These are phyloP conservation scores for Phytophthora fragariae DNA, from an alignment of 352 stramenopile genomes.

Conservation along the genomic window DNA sequence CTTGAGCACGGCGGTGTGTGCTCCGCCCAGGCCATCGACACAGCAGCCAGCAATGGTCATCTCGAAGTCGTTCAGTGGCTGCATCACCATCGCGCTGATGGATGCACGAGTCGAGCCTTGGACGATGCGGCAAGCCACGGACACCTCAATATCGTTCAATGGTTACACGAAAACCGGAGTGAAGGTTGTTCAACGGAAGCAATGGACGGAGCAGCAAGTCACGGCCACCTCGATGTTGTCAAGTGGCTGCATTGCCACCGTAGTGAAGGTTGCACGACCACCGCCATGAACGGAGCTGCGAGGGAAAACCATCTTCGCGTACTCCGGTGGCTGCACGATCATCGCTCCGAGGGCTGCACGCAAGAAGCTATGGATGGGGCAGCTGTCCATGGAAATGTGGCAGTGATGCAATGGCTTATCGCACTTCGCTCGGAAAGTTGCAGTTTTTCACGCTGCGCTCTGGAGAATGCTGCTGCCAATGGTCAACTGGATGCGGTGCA, in stretches of 20 bases:
- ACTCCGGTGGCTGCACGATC: constrained; percentile 33
- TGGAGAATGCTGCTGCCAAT: constrained; percentile 28
- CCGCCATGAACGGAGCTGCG: constrained; percentile 44
- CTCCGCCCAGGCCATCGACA: constrained; percentile 30
- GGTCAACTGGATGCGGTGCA: constrained; percentile 23
- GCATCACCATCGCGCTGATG: constrained; percentile 26
- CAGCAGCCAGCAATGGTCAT: constrained; percentile 34
- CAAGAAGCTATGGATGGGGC: constrained; percentile 23
- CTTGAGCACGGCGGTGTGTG: constrained; percentile 23
- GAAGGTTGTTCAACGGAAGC: constrained; percentile 33
- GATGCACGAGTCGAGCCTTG: constrained; percentile 28
- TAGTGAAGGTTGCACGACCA: constrained; percentile 38
- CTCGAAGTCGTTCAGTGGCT: constrained; percentile 37
- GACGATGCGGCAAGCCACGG: constrained; percentile 25
- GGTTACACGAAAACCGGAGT: constrained; percentile 22
- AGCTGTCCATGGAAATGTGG: constrained; percentile 16
- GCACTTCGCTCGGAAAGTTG: constrained; percentile 21
- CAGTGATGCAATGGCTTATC: constrained; percentile 40
- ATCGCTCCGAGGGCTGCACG: constrained; percentile 32
- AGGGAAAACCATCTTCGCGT: constrained; percentile 24
- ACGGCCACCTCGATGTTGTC: constrained; percentile 44
- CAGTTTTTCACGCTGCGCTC: constrained; percentile 17
- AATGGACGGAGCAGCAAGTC: constrained; percentile 43
- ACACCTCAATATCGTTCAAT: constrained; percentile 31
- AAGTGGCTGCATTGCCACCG: constrained; percentile 40